Conservation (phyloP, 805 yeast genomes). For the Blastobotrys chiropterorum region DNA sequence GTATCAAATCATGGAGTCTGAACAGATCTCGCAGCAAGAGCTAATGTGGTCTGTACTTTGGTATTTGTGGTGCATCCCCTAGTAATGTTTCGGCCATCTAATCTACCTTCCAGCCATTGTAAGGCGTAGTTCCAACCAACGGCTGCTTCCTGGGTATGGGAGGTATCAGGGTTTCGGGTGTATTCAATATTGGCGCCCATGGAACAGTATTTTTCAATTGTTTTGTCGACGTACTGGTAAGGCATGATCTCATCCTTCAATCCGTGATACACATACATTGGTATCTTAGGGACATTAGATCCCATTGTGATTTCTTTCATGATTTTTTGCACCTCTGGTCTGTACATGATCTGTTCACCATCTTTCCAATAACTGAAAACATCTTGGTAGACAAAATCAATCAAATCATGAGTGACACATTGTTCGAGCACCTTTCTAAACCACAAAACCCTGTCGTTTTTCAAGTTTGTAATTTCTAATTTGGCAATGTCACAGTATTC, state of each 20-base stretch:
- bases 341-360: conserved; percentile 17
- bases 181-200: conserved; percentile 16
- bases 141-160: conserved; percentile 12
- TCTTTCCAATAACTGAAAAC: conserved; percentile 16
- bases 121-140: conserved; percentile 13
- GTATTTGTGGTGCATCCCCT: conserved; percentile 13
- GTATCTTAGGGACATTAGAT: conserved; percentile 16
- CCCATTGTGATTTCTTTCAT: conserved; percentile 17
- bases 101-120: conserved; percentile 10
- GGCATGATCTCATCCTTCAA: conserved; percentile 20
- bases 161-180: conserved; percentile 10
- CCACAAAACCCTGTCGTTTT: neutral
- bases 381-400: conserved; percentile 14
- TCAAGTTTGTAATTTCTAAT: conserved; percentile 8
- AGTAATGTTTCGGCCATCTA: conserved; percentile 8
- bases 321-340: conserved; percentile 9
- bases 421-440: conserved; percentile 11
- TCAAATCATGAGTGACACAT: conserved; percentile 16
- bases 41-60: neutral
- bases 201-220: conserved; percentile 15
- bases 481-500: conserved; percentile 16
- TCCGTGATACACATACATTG: conserved; percentile 23
- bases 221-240: conserved; percentile 15
- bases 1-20: neutral
- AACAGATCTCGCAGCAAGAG: neutral